A percentile compares a stretch with the other conserved stretches of the same genome.
Conservation (phyloP, 306 rosid genomes). For the Ziziphus jujuba region DNA sequence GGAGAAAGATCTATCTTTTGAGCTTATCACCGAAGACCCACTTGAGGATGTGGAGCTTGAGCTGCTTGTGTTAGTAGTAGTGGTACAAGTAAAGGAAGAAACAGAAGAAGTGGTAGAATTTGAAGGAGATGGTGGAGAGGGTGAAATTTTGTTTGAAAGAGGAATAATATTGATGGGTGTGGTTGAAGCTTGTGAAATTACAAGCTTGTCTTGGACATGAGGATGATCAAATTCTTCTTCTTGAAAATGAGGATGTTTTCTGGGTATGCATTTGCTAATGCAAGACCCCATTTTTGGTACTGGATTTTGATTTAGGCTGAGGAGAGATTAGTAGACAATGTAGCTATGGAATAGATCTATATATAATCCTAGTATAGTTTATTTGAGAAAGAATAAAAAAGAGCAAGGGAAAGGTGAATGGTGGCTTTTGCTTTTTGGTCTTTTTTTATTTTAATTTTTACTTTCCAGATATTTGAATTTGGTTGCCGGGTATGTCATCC, state of each 20-base stretch:
- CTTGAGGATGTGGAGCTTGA: constrained; percentile 37
- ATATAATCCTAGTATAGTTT: neutral
- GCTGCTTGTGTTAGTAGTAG: constrained; percentile 16
- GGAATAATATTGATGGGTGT: constrained; percentile 13
- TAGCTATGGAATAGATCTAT: neutral
- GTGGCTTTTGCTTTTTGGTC: constrained; percentile 43
- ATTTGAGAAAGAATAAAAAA: constrained; percentile 23
- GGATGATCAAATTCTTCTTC: constrained; percentile 8
- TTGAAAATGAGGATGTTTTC: constrained; percentile 21
- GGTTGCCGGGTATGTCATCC: constrained; percentile 71
- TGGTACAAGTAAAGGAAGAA: constrained; percentile 48
- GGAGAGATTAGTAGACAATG: neutral
- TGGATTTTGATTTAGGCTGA: constrained; percentile 4
- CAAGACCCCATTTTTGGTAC: constrained; percentile 73
- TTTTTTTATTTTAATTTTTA: neutral
- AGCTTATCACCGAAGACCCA: constrained; percentile 42
- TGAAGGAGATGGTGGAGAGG: constrained; percentile 64
- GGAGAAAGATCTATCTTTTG: constrained; percentile 66
- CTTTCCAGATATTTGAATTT: constrained; percentile 58
- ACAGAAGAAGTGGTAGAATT: constrained; percentile 47
- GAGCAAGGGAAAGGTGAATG: constrained; percentile 25
- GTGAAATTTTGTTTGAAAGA: constrained; percentile 43
- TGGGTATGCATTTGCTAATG: constrained; percentile 87
- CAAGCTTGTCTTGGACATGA: constrained; percentile 46
- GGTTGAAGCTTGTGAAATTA: constrained; percentile 47